Evolutionary conservation across 1,284 basidiomycete species (phyloP), one percentile per base, ranked within the genome.

Genomic region (Rhodotorula glutinis): DNA sequence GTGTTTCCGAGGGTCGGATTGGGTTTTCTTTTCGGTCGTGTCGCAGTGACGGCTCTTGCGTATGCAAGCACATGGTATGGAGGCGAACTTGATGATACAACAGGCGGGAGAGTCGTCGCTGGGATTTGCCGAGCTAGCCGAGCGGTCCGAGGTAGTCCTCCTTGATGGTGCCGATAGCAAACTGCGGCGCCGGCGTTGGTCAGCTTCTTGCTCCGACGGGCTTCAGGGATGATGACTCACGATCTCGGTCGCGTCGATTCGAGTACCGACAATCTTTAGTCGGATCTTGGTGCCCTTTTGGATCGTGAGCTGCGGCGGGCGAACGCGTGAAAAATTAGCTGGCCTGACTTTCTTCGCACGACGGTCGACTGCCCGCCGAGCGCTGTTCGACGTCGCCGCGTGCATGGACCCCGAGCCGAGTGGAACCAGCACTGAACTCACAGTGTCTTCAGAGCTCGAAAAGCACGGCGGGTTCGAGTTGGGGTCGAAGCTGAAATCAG

Each of bases 191-290:
- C 38, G 44, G 40, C 47, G 17, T 19, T n/a, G 16, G 43, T 16
- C 25, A 25, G 44, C 25, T n/a, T n/a, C n/a, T n/a, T n/a, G n/a
- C n/a, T n/a, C n/a, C n/a, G n/a, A n/a, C n/a, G n/a, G n/a, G n/a
- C n/a, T n/a, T n/a, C n/a, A n/a, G n/a, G n/a, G n/a, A n/a, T n/a
- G n/a, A n/a, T n/a, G n/a, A 77, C 65, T 38, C 52, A 93, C 92
- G 75, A 98, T 97, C 79, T 98, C 94, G 33, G 92, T 97, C 27
- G 94, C 94, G 78, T 98, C 95, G 13, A 97, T 91, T 76, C 95
- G 87, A 40, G 93, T 96, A 40, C 95, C 95, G 23, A 98, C 93
- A 62, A 98, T 93, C 80, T 97, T 95, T 80, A 98, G 84, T 47
- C 95, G 86, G 44, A 98, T 88, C 67, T 88, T 87, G 0, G 91